Percentiles rank a stretch among this genome's conserved stretches.
Evolutionary conservation across 73 alveolate genomes (phyloP).

Genomic region (Tetrahymena thermophila): DNA sequence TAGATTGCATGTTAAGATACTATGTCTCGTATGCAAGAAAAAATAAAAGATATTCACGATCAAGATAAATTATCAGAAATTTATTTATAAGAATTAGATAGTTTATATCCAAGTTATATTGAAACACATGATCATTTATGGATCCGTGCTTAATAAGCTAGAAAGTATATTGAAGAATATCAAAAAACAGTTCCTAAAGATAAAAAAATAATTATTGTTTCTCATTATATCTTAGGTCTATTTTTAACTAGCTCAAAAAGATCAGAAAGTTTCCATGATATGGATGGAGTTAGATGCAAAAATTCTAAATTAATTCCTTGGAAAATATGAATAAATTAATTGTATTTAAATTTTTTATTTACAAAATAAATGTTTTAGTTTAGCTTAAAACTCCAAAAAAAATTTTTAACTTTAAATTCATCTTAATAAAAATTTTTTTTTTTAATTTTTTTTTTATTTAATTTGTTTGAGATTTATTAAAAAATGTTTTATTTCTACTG

Average conservation of each 20-base stretch:
- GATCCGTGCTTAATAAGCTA: background rate
- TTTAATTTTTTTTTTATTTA: no score
- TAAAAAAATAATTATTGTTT: background rate
- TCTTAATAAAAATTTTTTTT: no score
- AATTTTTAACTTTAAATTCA: no score
- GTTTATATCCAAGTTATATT: background rate
- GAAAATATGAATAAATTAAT: background rate
- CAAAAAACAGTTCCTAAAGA: background rate
- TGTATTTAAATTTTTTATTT: no score
- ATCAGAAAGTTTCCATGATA: background rate
- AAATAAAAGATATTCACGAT: background rate
- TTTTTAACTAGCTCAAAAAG: background rate
- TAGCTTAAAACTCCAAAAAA: no score
- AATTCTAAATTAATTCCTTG: background rate
- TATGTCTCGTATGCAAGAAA: background rate
- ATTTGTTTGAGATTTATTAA: no score
- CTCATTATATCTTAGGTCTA: background rate
- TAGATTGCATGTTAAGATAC: background rate
- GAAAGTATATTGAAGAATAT: background rate
- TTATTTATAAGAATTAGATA: background rate
- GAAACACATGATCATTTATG: background rate
- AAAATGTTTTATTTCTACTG: no score
- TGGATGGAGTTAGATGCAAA: background rate
- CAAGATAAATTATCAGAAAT: background rate
- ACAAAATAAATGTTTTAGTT: no score